These are phyloP conservation scores for Rhynchosporium agropyri DNA, from an alignment of 2,329 filamentous ascomycete species.

Conservation along the genomic window DNA sequence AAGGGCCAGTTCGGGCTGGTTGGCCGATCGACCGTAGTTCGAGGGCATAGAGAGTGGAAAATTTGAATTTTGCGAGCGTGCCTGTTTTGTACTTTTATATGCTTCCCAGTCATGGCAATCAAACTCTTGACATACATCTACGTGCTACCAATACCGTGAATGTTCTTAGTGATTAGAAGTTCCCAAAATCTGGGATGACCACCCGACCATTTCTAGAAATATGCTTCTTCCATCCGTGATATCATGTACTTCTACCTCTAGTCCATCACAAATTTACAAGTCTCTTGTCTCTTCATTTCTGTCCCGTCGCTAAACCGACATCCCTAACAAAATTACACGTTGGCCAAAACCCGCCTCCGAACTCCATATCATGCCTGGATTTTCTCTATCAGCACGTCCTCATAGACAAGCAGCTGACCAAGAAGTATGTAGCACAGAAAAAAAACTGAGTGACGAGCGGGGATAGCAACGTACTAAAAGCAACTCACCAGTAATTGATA, in stretches of 20 bases:
- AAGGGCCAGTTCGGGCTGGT: slow-evolving; percentile 12
- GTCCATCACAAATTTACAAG: neutral
- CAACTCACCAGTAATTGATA: slow-evolving; percentile 75
- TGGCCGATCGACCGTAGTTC: slow-evolving; percentile 12
- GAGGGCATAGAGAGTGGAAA: slow-evolving; percentile 30
- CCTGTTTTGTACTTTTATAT: slow-evolving; percentile 37
- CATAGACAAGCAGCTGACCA: neutral
- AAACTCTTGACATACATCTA: slow-evolving; percentile 22
- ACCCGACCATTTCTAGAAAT: too few species aligned
- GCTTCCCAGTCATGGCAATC: slow-evolving; percentile 28
- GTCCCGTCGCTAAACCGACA: slow-evolving; percentile 23
- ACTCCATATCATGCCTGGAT: slow-evolving; percentile 77
- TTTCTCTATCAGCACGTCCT: slow-evolving; percentile 20
- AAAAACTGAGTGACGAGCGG: neutral
- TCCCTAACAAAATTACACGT: slow-evolving; percentile 37
- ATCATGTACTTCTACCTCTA: neutral
- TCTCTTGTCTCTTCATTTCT: slow-evolving; percentile 1
- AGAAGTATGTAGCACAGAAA: neutral
- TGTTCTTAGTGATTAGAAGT: neutral
- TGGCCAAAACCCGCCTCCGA: slow-evolving; percentile 68
- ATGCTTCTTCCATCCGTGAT: neutral
- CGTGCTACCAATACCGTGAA: neutral
- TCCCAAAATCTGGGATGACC: too few species aligned
- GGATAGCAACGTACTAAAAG: neutral
- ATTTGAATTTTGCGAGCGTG: slow-evolving; percentile 23